Conservation (phyloP, 805 yeast genomes). For the Saturnispora zaruensis region DNA sequence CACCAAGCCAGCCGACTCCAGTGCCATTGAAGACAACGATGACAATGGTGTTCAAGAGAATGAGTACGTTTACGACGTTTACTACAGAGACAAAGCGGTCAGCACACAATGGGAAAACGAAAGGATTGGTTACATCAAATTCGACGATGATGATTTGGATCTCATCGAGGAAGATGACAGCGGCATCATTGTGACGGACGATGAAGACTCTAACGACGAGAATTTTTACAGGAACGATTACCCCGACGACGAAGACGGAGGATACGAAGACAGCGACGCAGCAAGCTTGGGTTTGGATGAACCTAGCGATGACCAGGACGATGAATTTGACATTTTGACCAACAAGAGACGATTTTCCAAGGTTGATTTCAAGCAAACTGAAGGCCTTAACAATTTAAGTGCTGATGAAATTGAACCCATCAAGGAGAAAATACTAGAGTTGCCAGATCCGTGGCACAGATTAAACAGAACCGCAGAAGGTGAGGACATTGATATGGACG, state of each 20-base stretch:
- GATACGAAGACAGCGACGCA: constrained; percentile 26
- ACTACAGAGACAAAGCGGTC: constrained; percentile 53
- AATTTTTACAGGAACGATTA: constrained; percentile 87
- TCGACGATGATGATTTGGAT: constrained; percentile 42
- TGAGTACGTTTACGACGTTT: constrained; percentile 92
- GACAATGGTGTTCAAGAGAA: constrained; percentile 11
- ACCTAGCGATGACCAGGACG: constrained; percentile 33
- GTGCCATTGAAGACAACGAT: constrained; percentile 14
- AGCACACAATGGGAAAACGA: constrained; percentile 32
- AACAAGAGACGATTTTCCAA: constrained; percentile 26
- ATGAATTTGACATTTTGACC: constrained; percentile 28
- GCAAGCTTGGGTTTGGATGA: constrained; percentile 21
- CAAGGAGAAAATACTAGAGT: constrained; percentile 20
- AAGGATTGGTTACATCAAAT: constrained; percentile 43
- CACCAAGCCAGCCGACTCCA: constrained; percentile 15
- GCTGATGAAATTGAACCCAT: constrained; percentile 28
- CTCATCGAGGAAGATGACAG: constrained; percentile 31
- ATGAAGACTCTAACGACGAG: constrained; percentile 86
- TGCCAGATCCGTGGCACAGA: constrained; percentile 8
- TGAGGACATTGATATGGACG: constrained; percentile 13
- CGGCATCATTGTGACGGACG: constrained; percentile 38
- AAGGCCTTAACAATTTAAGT: constrained; percentile 21
- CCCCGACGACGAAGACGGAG: constrained; percentile 87
- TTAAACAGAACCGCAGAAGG: constrained; percentile 8
- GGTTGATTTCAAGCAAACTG: constrained; percentile 22